Evolutionary conservation across 371 early-diverging fungal genomes (phyloP).

Genomic region (Mucor saturninus): DNA sequence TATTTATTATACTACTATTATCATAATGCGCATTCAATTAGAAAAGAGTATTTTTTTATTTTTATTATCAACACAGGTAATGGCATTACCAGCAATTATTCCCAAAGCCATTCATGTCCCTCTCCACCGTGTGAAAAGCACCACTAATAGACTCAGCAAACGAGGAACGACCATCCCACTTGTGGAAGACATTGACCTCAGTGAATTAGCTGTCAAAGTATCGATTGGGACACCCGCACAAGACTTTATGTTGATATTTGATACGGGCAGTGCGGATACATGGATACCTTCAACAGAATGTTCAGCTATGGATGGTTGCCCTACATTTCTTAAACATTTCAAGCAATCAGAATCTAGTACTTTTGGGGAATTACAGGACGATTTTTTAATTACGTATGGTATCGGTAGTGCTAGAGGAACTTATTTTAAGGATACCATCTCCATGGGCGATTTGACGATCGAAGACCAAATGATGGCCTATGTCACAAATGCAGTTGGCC

Average conservation of each 20-base stretch:
- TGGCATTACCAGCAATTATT: background rate
- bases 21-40: too few species aligned
- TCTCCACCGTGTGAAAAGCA: background rate
- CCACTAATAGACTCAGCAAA: background rate
- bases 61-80: background rate
- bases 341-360: constrained; percentile 57
- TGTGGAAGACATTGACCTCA: constrained; percentile 38
- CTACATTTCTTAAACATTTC: constrained; percentile 41
- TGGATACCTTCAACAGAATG: constrained; percentile 47
- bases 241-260: constrained; percentile 65
- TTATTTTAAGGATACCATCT: constrained; percentile 59
- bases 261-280: constrained; percentile 62
- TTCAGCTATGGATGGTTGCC: constrained; percentile 29
- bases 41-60: background rate
- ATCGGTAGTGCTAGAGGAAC: constrained; percentile 62
- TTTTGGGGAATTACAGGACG: constrained; percentile 41
- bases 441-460: constrained; percentile 47
- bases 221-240: constrained; percentile 69
- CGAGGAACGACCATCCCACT: constrained; percentile 18
- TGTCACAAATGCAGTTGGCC: constrained; percentile 14
- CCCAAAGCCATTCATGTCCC: constrained; percentile 19
- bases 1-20: background rate
- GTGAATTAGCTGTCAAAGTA: constrained; percentile 45
- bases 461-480: constrained; percentile 55
- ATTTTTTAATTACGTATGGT: constrained; percentile 65